phyloP scores from a whole-genome alignment of 257 asterid species.

The Solanum pennellii region DNA sequence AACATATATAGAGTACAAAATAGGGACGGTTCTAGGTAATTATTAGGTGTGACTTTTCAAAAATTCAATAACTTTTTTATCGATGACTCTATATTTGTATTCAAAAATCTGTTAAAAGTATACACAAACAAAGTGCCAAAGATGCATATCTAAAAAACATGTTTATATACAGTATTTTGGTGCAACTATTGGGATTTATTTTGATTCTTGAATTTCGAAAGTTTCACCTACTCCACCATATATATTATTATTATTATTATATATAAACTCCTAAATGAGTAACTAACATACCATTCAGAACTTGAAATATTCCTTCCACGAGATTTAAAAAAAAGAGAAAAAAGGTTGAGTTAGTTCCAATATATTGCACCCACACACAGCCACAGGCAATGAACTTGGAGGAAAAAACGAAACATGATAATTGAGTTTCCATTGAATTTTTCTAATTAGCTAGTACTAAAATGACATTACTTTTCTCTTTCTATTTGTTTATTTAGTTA shows the following conservation, averaged over 20 bases:
- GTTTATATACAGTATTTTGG: not conserved
- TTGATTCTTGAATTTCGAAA: not conserved
- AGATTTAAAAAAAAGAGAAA: not conserved
- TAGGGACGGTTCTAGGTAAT: not conserved
- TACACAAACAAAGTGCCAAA: not conserved
- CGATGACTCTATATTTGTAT: too few species aligned
- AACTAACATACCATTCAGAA: not conserved
- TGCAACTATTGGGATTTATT: not conserved
- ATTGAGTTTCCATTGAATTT: not conserved
- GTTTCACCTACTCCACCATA: not conserved
- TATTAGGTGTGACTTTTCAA: not conserved
- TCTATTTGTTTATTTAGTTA: not conserved
- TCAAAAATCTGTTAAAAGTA: too few species aligned
- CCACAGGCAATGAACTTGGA: not conserved
- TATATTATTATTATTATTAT: too few species aligned
- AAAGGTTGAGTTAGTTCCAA: not conserved
- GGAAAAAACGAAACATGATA: not conserved
- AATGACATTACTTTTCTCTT: not conserved
- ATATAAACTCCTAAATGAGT: not conserved
- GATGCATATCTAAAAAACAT: not conserved
- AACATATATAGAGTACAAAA: not conserved
- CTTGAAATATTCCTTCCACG: not conserved
- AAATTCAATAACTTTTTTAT: too few species aligned
- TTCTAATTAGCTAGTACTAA: not conserved
- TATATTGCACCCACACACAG: not conserved